phyloP scores from a whole-genome alignment of 345 rosid genomes.

The Mangifera indica region DNA sequence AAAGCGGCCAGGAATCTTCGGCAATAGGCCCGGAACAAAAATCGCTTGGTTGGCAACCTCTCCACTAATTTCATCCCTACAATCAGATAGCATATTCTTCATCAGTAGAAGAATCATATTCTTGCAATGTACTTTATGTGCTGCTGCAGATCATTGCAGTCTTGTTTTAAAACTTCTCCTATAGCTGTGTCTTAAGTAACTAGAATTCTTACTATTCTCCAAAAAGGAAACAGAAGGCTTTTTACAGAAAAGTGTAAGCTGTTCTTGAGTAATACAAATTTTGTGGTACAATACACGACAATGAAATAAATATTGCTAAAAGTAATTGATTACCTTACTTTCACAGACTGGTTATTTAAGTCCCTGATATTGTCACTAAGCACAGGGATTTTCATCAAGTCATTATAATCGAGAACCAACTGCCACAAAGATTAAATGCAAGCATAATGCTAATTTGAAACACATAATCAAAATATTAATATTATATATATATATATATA shows the following conservation, averaged over 20 bases:
- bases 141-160: neutral
- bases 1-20: constrained; percentile 63
- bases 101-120: constrained; percentile 10
- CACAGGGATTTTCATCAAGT: constrained; percentile 56
- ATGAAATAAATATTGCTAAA: neutral
- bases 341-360: constrained; percentile 7
- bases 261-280: constrained; percentile 9
- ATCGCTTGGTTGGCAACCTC: constrained; percentile 58
- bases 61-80: constrained; percentile 56
- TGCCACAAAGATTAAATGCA: constrained; percentile 38
- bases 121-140: neutral
- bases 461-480: neutral
- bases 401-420: constrained; percentile 69
- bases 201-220: neutral
- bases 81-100: constrained; percentile 10
- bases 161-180: neutral
- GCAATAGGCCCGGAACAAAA: constrained; percentile 51
- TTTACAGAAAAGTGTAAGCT: neutral
- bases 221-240: neutral
- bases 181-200: neutral
- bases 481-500: too few relatives aligned
- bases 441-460: constrained; percentile 1
- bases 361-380: constrained; percentile 42
- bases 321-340: constrained; percentile 43
- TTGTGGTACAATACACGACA: too few relatives aligned